A percentile compares a stretch with the other conserved stretches of the same genome.
These are phyloP conservation scores for Erigeron philadelphicus DNA, from an alignment of 140 eudicot genomes.

Conservation along the genomic window DNA sequence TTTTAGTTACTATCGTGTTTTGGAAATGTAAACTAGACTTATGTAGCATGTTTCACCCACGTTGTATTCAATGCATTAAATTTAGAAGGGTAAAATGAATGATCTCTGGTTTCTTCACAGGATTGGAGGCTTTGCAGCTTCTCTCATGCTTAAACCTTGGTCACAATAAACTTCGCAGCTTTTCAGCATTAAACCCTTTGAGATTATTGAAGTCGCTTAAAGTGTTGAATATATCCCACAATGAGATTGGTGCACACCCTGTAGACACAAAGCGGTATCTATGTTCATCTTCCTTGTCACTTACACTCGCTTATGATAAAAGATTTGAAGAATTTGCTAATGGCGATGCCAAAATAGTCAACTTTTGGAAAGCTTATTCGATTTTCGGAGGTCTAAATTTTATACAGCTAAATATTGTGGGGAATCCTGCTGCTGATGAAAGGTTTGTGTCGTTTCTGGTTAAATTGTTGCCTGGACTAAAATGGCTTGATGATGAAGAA, in stretches of 20 bases:
- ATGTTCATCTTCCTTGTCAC: constrained; percentile 72
- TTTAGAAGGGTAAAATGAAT: neutral
- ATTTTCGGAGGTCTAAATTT: constrained; percentile 50
- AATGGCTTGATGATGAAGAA: constrained; percentile 69
- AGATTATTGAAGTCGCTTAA: constrained; percentile 51
- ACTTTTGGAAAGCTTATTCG: constrained; percentile 64
- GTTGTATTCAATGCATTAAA: neutral
- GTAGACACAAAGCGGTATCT: constrained; percentile 58
- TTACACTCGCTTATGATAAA: constrained; percentile 43
- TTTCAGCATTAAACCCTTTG: constrained; percentile 70
- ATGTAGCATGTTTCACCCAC: neutral
- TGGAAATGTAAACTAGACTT: too few relatives aligned
- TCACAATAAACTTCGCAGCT: constrained; percentile 60
- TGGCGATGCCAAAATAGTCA: constrained; percentile 23
- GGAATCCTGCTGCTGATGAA: constrained; percentile 53
- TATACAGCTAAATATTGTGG: constrained; percentile 57
- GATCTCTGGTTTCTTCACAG: constrained; percentile 35
- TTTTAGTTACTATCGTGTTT: too few relatives aligned
- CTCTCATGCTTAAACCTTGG: constrained; percentile 71
- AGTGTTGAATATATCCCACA: constrained; percentile 62
- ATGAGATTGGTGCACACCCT: constrained; percentile 76
- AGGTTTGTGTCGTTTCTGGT: constrained; percentile 39
- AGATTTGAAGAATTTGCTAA: constrained; percentile 30
- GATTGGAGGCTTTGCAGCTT: constrained; percentile 81
- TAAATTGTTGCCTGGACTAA: constrained; percentile 57